Conservation (phyloP, 106 monocot genomes). For the Chionographis japonica region DNA sequence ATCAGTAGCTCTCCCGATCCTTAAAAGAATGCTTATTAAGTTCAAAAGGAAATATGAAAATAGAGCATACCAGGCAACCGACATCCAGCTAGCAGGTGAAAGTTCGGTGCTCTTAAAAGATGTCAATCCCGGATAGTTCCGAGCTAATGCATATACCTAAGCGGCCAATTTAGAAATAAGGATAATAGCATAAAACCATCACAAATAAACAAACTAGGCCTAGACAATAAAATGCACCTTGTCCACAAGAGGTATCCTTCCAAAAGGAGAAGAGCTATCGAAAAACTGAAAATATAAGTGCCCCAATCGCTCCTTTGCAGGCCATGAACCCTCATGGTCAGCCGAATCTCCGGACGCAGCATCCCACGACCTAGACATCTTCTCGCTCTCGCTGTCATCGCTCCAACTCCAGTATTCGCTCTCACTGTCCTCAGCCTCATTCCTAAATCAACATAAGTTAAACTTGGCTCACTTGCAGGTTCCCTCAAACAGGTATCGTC, state of each 20-base stretch:
- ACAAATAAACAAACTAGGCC: no score
- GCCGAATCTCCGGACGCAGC: slow-evolving; percentile 42
- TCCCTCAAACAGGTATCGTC: not conserved
- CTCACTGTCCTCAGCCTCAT: slow-evolving; percentile 30
- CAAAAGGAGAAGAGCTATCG: slow-evolving; percentile 53
- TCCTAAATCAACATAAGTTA: slow-evolving; percentile 18
- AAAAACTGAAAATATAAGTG: slow-evolving; percentile 69
- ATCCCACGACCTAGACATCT: slow-evolving; percentile 61
- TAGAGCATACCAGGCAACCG: slow-evolving; percentile 72
- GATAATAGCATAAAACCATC: not conserved
- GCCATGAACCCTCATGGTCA: slow-evolving; percentile 30
- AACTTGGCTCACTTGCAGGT: not conserved
- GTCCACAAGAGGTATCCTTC: slow-evolving; percentile 60
- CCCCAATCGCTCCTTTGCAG: slow-evolving; percentile 28
- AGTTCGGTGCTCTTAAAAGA: slow-evolving; percentile 68
- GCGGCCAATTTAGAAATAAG: not conserved
- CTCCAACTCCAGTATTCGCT: slow-evolving; percentile 48
- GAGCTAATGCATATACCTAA: slow-evolving; percentile 58
- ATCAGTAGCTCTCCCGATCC: not conserved
- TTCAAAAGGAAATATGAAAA: not conserved
- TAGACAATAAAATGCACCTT: slow-evolving; percentile 33
- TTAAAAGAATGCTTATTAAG: not conserved
- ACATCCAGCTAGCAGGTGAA: slow-evolving; percentile 95
- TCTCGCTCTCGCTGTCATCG: slow-evolving; percentile 47
- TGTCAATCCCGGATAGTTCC: slow-evolving; percentile 53